Base-by-base conservation (phyloP, 345 rosid species). In the Isatis tinctoria region DNA sequence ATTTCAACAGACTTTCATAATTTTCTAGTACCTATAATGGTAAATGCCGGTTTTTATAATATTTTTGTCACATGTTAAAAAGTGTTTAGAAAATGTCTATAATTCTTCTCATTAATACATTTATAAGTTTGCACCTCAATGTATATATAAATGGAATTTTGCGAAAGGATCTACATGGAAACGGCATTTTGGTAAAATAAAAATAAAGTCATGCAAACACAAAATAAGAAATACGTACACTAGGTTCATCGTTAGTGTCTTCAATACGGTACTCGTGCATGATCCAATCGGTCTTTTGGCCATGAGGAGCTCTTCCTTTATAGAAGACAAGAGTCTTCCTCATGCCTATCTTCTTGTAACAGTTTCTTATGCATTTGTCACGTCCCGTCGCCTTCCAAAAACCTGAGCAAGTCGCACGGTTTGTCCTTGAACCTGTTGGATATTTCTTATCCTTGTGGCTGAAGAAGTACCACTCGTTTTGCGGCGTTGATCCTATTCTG, bases 321-420 rank as follows among this genome's bases (percentile, higher is more conserved):
- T 93, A 93, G 83, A 93, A 93, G 35, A 93, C 97, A 56, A 93
- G 94, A 69, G 98, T 93, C 79, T 93, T 93, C 73, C 98, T 85
- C 98, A 93, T 93, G 1, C 98, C 98, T 44, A 93, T 93, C 85
- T 91, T 93, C 84, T 82, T 84, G 82, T 74, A 86, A 71, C 54
- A 81, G 83, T 81, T 91, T 52, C 97, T 75, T 24, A 91, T 93
- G 82, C 97, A 93, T 66, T 93, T 93, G 60, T 91, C 98, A 7
- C 96, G 82, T 9, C 98, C 98, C 0, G 98, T 93, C 28, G 98
- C 98, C 81, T 93, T 93, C 97, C 98, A 93, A 36, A 93, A 93
- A 35, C 98, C 98, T 12, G 91, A 91, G 22, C 80, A 83, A 1
- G 98, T 94, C 16, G 98, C 98, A 40, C 98, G 85, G 67, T 94